Evolutionary conservation across 192 early-diverging fungal genomes (phyloP).

Genomic region (Lobosporangium transversale): DNA sequence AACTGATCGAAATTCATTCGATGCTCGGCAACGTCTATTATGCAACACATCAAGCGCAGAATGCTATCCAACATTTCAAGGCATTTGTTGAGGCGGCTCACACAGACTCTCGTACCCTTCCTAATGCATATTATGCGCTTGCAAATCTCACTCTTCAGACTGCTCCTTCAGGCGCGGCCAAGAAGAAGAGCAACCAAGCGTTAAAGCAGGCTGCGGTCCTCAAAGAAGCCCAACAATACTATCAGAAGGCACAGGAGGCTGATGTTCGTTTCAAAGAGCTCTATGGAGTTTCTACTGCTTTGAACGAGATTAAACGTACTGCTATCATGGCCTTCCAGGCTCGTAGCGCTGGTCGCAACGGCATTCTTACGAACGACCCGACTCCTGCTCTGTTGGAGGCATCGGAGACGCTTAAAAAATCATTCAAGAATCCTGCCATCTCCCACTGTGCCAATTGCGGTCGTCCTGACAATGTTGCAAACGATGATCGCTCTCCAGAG

Average conservation of each 20-base stretch:
- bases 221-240: conserved; percentile 59
- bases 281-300: conserved; percentile 59
- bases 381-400: conserved; percentile 44
- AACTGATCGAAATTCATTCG: conserved; percentile 38
- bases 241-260: conserved; percentile 57
- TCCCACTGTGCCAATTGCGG: conserved; percentile 61
- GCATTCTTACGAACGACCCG: conserved; percentile 24
- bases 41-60: conserved; percentile 51
- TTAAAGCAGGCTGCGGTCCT: conserved; percentile 46
- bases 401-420: conserved; percentile 34
- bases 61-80: conserved; percentile 59
- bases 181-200: conserved; percentile 57
- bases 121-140: conserved; percentile 64
- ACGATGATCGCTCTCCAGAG: conserved; percentile 38
- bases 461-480: conserved; percentile 49
- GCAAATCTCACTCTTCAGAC: conserved; percentile 52
- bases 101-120: conserved; percentile 60
- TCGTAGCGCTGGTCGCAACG: conserved; percentile 46
- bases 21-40: conserved; percentile 52
- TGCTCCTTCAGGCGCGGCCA: conserved; percentile 36
- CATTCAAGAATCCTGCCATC: conserved; percentile 54
- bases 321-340: conserved; percentile 56
- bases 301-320: conserved; percentile 62
- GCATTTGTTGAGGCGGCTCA: conserved; percentile 59
- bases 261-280: conserved; percentile 64